Percentiles rank a stretch among this genome's conserved stretches.
phyloP scores from a whole-genome alignment of 192 early-diverging fungal genomes.

The Backusella mclennaniae region DNA sequence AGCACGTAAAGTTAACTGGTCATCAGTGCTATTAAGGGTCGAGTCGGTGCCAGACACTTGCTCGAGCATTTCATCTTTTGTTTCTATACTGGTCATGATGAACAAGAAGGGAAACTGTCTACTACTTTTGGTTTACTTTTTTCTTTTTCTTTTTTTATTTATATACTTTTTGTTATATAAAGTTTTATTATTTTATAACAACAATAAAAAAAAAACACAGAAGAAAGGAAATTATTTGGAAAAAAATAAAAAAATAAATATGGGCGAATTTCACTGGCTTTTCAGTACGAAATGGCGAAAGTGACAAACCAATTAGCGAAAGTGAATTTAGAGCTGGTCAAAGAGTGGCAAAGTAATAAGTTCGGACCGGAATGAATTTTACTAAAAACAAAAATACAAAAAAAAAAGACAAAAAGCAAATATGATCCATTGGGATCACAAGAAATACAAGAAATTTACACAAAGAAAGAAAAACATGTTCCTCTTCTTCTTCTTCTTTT shows the following conservation, averaged over 20 bases:
- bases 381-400: background rate
- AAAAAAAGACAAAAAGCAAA: background rate
- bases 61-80: background rate
- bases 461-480: background rate
- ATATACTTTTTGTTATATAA: conserved; percentile 4
- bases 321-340: no score
- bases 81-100: background rate
- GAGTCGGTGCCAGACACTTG: background rate
- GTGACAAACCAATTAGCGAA: no score
- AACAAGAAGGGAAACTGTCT: background rate
- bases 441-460: background rate
- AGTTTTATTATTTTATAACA: background rate
- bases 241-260: background rate
- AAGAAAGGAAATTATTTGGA: background rate
- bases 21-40: background rate
- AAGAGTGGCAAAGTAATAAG: no score
- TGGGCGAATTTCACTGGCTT: no score
- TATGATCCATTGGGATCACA: background rate
- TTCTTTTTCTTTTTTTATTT: background rate
- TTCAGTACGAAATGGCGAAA: no score
- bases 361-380: no score
- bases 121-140: background rate
- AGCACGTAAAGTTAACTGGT: conserved; percentile 74
- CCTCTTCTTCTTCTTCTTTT: background rate
- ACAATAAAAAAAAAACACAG: conserved; percentile 7